A percentile compares a stretch with the other conserved stretches of the same genome.
These are phyloP conservation scores for Penicillium steckii DNA, from an alignment of 495 filamentous ascomycete genomes.

Conservation along the genomic window DNA sequence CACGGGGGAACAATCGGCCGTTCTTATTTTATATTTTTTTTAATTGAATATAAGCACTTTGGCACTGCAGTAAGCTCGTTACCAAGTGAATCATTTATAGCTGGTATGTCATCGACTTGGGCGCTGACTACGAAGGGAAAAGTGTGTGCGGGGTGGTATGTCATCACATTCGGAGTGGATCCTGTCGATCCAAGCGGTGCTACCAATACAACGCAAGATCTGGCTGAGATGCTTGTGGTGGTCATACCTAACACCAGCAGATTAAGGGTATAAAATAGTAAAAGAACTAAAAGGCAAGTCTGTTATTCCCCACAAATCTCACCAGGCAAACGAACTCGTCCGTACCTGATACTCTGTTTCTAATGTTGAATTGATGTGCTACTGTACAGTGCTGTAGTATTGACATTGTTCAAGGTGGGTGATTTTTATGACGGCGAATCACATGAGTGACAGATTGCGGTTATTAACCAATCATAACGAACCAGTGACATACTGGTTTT, in stretches of 20 bases:
- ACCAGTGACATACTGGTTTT: constrained; percentile 6
- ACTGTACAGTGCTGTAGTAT: neutral
- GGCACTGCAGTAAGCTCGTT: neutral
- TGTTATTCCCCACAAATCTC: neutral
- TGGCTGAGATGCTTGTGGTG: neutral
- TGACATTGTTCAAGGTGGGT: neutral
- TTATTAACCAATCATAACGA: constrained; percentile 9
- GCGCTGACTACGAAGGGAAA: neutral
- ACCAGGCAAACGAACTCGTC: constrained; percentile 1
- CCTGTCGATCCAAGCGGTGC: neutral
- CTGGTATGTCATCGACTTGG: constrained; percentile 5
- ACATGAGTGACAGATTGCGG: constrained; percentile 2
- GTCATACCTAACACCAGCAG: constrained; percentile 9
- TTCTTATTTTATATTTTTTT: constrained; percentile 1
- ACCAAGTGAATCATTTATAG: neutral
- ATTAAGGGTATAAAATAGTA: constrained; percentile 3
- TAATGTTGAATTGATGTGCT: too few species aligned
- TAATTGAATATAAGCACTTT: neutral
- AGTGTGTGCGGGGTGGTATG: constrained; percentile 1
- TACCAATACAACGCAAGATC: constrained; percentile 2
- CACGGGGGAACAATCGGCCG: constrained; percentile 2
- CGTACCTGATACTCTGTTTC: too few species aligned
- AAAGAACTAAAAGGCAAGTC: neutral
- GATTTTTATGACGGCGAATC: constrained; percentile 14
- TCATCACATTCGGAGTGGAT: constrained; percentile 6